Base-by-base conservation (phyloP, 257 asterid species). In the Anisodus tanguticus region DNA sequence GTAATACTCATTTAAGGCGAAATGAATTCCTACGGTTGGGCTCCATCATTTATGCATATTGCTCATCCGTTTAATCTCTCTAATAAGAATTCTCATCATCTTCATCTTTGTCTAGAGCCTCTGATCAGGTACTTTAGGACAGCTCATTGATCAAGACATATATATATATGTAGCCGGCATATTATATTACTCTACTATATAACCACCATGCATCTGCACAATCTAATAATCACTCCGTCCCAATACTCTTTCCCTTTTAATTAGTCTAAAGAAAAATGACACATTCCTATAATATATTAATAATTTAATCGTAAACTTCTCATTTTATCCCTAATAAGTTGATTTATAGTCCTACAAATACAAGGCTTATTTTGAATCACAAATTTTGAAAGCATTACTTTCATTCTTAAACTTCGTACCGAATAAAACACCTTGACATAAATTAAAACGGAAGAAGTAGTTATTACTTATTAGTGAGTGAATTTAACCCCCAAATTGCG, bases 31-130 rank as follows among this genome's bases (percentile, higher is more conserved):
- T 72, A 72, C 59, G 0, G 80, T 47, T 72, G 80, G 55, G n/a
- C n/a, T 72, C 59, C n/a, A 9, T 72, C 26, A 72, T 71, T 11
- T 45, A 71, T 71, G 59, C 59, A 64, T 64, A 58, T 58, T 58
- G n/a, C 3, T 37, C n/a, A 26, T 31, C 71, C 43, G 45, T 10
- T 22, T 9, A 22, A 3, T 26, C 22, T 63, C 43, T 47, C n/a
- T 19, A 72, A 47, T 68, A 11, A 68, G 16, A 68, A 68, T 10
- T 71, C 0, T 71, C 17, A 3, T 62, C 37, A 19, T 62, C 68
- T 10, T 72, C 80, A 47, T 71, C 39, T 71, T 45, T 43, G 8
- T 63, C 41, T 22, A 4, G 5, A 63, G 15, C 69, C 39, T 47
- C 43, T 71, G 12, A 45, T 39, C 26, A 39, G 4, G 3, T 47